These are phyloP conservation scores for Rehmannia glutinosa DNA, from an alignment of 257 asterid genomes.

Conservation along the genomic window DNA sequence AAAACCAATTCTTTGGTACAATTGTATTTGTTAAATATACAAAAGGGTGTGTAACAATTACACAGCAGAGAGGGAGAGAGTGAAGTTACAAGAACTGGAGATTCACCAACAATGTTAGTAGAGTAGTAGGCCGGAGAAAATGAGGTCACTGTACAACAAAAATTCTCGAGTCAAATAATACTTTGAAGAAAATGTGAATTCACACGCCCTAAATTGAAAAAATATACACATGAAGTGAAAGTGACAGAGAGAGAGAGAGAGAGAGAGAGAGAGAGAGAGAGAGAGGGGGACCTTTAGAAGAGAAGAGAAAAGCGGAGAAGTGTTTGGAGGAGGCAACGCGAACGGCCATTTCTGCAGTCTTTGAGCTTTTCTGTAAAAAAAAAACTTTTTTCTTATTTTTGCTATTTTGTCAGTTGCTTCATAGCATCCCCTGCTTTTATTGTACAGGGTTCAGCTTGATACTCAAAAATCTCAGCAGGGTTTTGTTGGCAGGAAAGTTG, in stretches of 20 bases:
- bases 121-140: conserved; percentile 51
- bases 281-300: conserved; percentile 44
- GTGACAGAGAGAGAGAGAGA: not conserved
- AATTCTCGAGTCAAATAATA: not conserved
- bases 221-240: too few relatives aligned
- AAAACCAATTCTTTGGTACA: conserved; percentile 9
- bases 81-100: conserved; percentile 59
- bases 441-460: too few relatives aligned
- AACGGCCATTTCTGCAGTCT: conserved; percentile 49
- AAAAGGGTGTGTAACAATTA: not conserved
- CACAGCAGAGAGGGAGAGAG: not conserved
- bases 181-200: not conserved
- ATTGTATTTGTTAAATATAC: not conserved
- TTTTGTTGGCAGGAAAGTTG: too few relatives aligned
- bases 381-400: too few relatives aligned
- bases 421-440: too few relatives aligned
- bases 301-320: conserved; percentile 28
- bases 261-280: not conserved
- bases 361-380: not conserved
- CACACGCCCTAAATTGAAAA: too few relatives aligned
- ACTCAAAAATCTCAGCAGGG: too few relatives aligned
- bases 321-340: conserved; percentile 44
- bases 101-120: conserved; percentile 60
- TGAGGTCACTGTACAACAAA: conserved; percentile 45
- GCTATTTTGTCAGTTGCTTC: too few relatives aligned